phyloP scores from a whole-genome alignment of 2,329 filamentous ascomycete genomes.

The Trichoderma hamatum region DNA sequence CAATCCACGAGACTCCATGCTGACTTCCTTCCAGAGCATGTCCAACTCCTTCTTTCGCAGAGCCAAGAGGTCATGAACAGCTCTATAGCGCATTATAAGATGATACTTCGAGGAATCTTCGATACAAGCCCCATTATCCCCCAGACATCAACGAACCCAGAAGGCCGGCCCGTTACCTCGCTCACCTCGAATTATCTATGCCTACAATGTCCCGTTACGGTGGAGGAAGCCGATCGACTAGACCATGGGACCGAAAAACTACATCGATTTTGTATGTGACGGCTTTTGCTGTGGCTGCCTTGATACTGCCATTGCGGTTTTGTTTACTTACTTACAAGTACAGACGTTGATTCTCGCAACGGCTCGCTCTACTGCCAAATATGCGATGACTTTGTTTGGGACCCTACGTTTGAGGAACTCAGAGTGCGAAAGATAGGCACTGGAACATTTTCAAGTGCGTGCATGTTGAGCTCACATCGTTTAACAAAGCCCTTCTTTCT shows the following conservation, averaged over 20 bases:
- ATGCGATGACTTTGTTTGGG: slow-evolving; percentile 82
- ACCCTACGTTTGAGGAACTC: slow-evolving; percentile 76
- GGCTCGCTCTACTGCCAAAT: slow-evolving; percentile 79
- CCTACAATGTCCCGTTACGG: slow-evolving; percentile 71
- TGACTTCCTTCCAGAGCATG: slow-evolving; percentile 61
- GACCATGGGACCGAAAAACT: slow-evolving; percentile 70
- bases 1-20: background rate
- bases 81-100: slow-evolving; percentile 72
- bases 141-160: slow-evolving; percentile 64
- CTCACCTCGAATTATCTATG: slow-evolving; percentile 72
- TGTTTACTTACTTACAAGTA: slow-evolving; percentile 34
- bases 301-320: background rate
- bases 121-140: slow-evolving; percentile 66
- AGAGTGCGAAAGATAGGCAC: slow-evolving; percentile 70
- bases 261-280: slow-evolving; percentile 70
- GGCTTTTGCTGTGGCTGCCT: background rate
- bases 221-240: slow-evolving; percentile 65
- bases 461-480: background rate
- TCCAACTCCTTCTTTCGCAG: slow-evolving; percentile 66
- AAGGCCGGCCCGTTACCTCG: slow-evolving; percentile 61
- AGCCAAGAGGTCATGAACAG: slow-evolving; percentile 67
- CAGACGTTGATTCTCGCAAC: slow-evolving; percentile 76
- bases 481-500: background rate
- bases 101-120: slow-evolving; percentile 70
- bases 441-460: slow-evolving; percentile 65